Conservation (phyloP, 352 stramenopile genomes). For the Phytopythium chamaehyphon region DNA sequence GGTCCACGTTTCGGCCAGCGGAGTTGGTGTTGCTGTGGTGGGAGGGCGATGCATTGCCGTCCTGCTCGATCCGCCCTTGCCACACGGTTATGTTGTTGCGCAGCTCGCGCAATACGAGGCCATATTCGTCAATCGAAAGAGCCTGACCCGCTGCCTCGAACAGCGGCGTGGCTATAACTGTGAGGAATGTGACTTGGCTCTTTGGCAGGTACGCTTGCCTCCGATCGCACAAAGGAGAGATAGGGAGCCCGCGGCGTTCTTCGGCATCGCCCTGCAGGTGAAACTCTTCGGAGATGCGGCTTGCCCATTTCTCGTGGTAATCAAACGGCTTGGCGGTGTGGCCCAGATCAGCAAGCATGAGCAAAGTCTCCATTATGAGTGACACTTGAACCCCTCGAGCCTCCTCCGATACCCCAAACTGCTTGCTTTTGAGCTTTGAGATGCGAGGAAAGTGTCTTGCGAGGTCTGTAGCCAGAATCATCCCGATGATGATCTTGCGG, state of each 20-base stretch:
- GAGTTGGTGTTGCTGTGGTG: neutral
- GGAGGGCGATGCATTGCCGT: conserved; percentile 2
- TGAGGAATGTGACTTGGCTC: conserved; percentile 66
- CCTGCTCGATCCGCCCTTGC: conserved; percentile 37
- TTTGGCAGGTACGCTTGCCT: conserved; percentile 52
- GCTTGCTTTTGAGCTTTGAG: conserved; percentile 66
- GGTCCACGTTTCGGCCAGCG: neutral
- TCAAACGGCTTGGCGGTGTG: conserved; percentile 63
- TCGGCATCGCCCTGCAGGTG: conserved; percentile 63
- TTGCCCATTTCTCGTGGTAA: conserved; percentile 57
- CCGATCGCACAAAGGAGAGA: conserved; percentile 61
- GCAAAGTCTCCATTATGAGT: conserved; percentile 71
- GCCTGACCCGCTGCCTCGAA: conserved; percentile 57
- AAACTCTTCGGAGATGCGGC: conserved; percentile 66
- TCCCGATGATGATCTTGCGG: conserved; percentile 70
- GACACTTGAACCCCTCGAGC: conserved; percentile 43
- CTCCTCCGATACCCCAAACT: conserved; percentile 49
- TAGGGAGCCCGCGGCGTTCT: conserved; percentile 40
- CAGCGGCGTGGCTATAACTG: conserved; percentile 52
- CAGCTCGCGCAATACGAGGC: conserved; percentile 41
- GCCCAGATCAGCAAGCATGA: conserved; percentile 64
- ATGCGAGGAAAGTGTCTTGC: conserved; percentile 69
- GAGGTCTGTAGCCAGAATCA: conserved; percentile 77
- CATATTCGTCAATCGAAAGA: conserved; percentile 61
- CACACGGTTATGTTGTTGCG: conserved; percentile 47